These are phyloP conservation scores for Thymus mandschuricus DNA, from an alignment of 257 asterid genomes.

Conservation along the genomic window DNA sequence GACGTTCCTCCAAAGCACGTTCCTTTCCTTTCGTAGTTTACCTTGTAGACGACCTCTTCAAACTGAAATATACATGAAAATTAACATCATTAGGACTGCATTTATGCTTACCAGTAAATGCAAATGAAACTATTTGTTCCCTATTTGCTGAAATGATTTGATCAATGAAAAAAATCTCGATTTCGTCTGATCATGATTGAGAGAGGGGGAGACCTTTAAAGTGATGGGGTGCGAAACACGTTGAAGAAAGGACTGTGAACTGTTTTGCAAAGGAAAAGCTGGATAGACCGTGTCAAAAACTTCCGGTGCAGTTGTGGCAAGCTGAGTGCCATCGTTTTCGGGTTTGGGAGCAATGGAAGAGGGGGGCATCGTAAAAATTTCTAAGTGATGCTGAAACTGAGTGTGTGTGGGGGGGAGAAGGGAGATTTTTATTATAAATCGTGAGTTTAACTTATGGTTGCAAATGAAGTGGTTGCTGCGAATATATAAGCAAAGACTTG, in stretches of 20 bases:
- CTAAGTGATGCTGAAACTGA: constrained; percentile 22
- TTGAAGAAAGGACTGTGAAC: constrained; percentile 56
- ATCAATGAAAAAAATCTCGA: neutral
- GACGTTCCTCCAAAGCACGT: constrained; percentile 45
- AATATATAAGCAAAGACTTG: constrained; percentile 55
- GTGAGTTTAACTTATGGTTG: constrained; percentile 46
- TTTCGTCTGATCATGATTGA: neutral
- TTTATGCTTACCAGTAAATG: constrained; percentile 9
- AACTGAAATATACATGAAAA: constrained; percentile 55
- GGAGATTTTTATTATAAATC: constrained; percentile 35
- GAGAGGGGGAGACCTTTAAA: constrained; percentile 58
- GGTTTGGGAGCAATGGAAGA: constrained; percentile 63
- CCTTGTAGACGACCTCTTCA: constrained; percentile 85
- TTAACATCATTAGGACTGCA: constrained; percentile 9
- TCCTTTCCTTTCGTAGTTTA: constrained; percentile 47
- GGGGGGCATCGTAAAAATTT: constrained; percentile 59
- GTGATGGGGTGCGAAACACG: constrained; percentile 59
- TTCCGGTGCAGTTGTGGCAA: constrained; percentile 41
- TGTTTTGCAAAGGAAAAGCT: constrained; percentile 48
- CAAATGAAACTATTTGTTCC: constrained; percentile 23
- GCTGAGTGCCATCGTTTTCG: constrained; percentile 44
- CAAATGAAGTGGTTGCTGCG: constrained; percentile 51
- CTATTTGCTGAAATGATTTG: constrained; percentile 6
- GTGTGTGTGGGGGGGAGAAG: neutral
- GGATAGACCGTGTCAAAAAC: constrained; percentile 38